Base-by-base conservation (phyloP, 2,329 filamentous ascomycete genomes). In the Cordyceps sp. region DNA sequence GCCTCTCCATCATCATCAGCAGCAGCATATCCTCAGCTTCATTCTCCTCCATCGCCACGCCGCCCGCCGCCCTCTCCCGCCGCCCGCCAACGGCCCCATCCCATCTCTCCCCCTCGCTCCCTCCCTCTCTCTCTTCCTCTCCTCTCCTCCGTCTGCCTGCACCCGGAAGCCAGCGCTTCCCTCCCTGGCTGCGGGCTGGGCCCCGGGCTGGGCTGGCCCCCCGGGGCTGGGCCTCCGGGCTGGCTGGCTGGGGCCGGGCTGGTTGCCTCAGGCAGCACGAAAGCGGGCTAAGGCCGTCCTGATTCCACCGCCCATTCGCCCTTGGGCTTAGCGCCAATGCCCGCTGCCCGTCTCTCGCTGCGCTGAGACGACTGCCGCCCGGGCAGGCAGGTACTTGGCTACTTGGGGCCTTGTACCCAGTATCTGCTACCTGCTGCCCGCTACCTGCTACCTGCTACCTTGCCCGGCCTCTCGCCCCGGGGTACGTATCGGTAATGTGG, bases 311-410 rank as follows among this genome's bases (percentile, higher is more conserved):
- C 49, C 36, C 45, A 51, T 45, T 45, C 50, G 43, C 42, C 29
- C 37, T 52, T 52, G 43, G 50, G 50, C 39, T 42, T 53, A 53
- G 50, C 49, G 50, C 43, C 43, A 42, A 33, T 46, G 42, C 45
- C 41, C 39, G 39, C 38, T 27, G 22, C 12, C n/a, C 29, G 23
- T 20, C 22, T 31, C 26, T 26, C 33, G 30, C 34, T 32, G 34
- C 30, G 26, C 33, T 29, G 33, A 31, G 29, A 29, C 30, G 29
- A 35, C 25, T 32, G 26, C 29, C 29, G 30, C 26, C 31, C 27
- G 18, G 24, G 10, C 19, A 6, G 17, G 10, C n/a, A n/a, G n/a
- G n/a, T n/a, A n/a, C n/a, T n/a, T n/a, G 8, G 22, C 22, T 27
- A 27, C 26, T 27, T 10, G 15, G 26, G 15, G 10, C 26, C 12